Evolutionary conservation across 2,329 filamentous ascomycete genomes (phyloP).

Genomic region (Fusarium phyllophilum): DNA sequence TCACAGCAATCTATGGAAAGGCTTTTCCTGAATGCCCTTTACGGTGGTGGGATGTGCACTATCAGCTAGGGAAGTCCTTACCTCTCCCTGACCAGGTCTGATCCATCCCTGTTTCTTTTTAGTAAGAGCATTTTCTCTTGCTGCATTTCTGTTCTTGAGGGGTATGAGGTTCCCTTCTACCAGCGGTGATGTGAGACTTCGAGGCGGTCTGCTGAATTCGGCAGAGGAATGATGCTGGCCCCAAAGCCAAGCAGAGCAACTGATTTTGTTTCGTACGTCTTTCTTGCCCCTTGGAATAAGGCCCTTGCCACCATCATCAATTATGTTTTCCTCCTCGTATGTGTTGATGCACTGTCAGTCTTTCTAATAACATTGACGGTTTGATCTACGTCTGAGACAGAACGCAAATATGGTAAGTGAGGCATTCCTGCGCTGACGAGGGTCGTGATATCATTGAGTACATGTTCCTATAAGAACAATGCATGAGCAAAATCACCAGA

Average conservation of each 20-base stretch:
- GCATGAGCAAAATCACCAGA: background rate
- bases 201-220: background rate
- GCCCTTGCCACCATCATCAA: background rate
- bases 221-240: background rate
- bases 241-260: background rate
- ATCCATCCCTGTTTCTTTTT: background rate
- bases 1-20: too few species aligned
- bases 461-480: background rate
- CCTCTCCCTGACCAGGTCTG: background rate
- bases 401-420: background rate
- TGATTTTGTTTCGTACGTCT: background rate
- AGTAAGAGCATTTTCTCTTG: fast-evolving
- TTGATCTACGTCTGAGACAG: background rate
- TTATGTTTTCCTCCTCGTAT: background rate
- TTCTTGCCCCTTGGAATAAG: fast-evolving
- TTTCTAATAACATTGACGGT: background rate
- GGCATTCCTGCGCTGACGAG: background rate
- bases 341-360: background rate
- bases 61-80: too few species aligned
- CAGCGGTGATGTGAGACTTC: background rate
- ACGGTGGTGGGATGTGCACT: background rate
- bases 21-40: background rate
- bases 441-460: too few species aligned
- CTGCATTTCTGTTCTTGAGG: background rate
- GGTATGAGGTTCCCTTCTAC: background rate